Base-by-base conservation (phyloP, 2,329 filamentous ascomycete genomes). In the Cladophialophora psammophila region DNA sequence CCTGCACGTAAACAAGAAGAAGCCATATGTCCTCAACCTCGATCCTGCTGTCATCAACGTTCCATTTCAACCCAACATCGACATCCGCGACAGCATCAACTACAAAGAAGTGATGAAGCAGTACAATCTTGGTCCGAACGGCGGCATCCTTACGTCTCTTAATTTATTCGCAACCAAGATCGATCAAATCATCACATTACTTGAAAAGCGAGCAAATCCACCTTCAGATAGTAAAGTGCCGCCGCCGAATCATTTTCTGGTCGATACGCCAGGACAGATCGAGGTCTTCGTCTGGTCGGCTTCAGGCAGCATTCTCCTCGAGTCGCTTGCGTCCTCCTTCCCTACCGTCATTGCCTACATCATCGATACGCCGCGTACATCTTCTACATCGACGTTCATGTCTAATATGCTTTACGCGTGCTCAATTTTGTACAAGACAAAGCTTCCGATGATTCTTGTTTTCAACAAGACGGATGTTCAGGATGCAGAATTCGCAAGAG, bases 21-120 rank as follows among this genome's bases (percentile, higher is more conserved):
- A 93, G 1, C 95, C 96, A 4, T 99, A 99, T 79, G 93, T 98
- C 66, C 89, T 99, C 77, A 99, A 99, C 80, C 90, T 99, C 69
- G 95, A 99, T 77, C 95, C 95, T 1, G 95, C 96, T 48, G 95
- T 99, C 8, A 87, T 94, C 75, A 92, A 90, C 72, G 91, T 97
- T 6, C 95, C 96, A 2, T 99, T 97, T 77, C 94, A 97, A 73
- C 89, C 91, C 79, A 99, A 99, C 80, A 98, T 99, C 81, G 95
- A 99, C 80, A 99, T 99, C 74, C 93, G 96, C 75, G 95, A 99
- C 81, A 95, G 92, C 32, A 94, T 99, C 78, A 97, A 99, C 86
- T 99, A 99, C 84, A 95, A 97, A 79, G 94, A 99, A 80, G 95
- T 99, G 71, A 99, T 99, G 96, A 96, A 94, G 81, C 94, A 98